Base-by-base conservation (phyloP, 2,329 filamentous ascomycete genomes). In the Trichophaea hybrida region DNA sequence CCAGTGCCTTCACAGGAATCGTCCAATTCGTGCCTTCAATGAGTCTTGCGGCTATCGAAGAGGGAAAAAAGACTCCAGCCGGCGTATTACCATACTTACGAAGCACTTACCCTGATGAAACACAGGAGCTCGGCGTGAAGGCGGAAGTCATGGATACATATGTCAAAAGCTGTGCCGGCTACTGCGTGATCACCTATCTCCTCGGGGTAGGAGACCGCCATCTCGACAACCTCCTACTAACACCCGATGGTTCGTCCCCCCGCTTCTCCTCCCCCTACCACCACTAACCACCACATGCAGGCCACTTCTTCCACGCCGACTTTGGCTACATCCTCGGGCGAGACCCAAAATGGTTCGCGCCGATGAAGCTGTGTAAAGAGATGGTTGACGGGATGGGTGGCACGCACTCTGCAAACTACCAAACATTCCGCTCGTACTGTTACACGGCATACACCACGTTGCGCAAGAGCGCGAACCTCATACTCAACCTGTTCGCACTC, bases 381-480 rank as follows among this genome's bases (percentile, higher is more conserved):
- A 98, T 98, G 93, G 88, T 97, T 2, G 93, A 98, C 69, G 93
- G 90, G 64, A 96, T 98, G 88, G 94, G 94, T 44, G 93, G 93
- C 10, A 79, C 83, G 6, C 78, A 80, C 37, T 88, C 86, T 2
- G 81, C 86, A 24, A 84, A 94, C 63, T 98, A 95, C 72, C 77
- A 84, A 48, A 81, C 85, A 57, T 98, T 98, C 74, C 93, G 93
- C 70, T 87, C 94, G 68, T 95, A 97, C 72, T 95, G 89, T 71
- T 96, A 95, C 73, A 86, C 94, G 2, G 88, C 93, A 0, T 98
- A 94, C 73, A 88, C 86, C 1, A 90, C 93, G 0, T 76, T 98
- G 48, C 82, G 93, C 60, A 95, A 97, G 71, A 88, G 83, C 1
- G 87, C 85, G 15, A 94, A 91, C 67, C 76, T 98, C 64, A 94